phyloP scores from a whole-genome alignment of 2,329 filamentous ascomycete species.

The Knufia petricola region DNA sequence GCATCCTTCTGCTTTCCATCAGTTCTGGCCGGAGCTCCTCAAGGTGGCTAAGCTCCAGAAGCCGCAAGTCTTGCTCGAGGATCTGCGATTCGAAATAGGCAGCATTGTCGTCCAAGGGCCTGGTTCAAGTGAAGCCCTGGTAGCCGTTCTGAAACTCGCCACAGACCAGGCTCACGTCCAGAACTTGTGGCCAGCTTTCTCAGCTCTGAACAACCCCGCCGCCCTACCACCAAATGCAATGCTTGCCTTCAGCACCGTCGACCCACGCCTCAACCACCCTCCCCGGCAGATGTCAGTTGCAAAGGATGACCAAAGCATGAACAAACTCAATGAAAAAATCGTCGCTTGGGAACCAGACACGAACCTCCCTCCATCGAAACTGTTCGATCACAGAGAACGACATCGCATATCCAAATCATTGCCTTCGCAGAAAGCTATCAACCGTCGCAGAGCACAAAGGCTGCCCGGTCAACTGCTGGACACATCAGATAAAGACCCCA shows the following conservation, averaged over 20 bases:
- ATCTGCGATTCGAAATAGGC: constrained; percentile 62
- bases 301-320: constrained; percentile 21
- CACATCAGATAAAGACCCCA: constrained; percentile 53
- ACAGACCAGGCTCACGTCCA: constrained; percentile 23
- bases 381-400: constrained; percentile 62
- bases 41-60: constrained; percentile 51
- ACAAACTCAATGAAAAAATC: constrained; percentile 50
- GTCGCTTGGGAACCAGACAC: constrained; percentile 59
- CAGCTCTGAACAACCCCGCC: constrained; percentile 55
- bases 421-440: constrained; percentile 68
- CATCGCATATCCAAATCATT: constrained; percentile 56
- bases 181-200: constrained; percentile 32
- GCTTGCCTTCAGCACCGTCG: constrained; percentile 62
- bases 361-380: constrained; percentile 35
- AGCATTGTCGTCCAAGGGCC: constrained; percentile 64
- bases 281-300: constrained; percentile 44
- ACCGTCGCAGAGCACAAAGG: constrained; percentile 59
- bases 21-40: constrained; percentile 54
- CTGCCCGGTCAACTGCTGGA: constrained; percentile 54
- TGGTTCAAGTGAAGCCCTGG: constrained; percentile 66
- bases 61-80: constrained; percentile 53
- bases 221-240: constrained; percentile 60
- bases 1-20: constrained; percentile 67
- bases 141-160: constrained; percentile 53
- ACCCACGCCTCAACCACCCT: constrained; percentile 73